Conservation (phyloP, 106 monocot species). For the Triglochin maritima region DNA sequence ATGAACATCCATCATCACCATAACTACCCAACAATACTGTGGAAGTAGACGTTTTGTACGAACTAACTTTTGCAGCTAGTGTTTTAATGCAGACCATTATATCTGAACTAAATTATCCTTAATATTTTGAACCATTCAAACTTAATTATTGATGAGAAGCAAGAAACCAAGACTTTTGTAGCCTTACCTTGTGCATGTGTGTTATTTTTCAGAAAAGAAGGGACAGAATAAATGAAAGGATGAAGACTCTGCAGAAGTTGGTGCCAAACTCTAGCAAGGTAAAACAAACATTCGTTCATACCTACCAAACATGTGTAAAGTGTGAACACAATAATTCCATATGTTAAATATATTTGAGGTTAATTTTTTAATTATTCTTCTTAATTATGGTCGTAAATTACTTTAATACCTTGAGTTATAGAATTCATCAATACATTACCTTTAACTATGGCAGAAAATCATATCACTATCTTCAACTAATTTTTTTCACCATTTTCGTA, state of each 20-base stretch:
- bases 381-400: too few relatives aligned
- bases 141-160: not conserved
- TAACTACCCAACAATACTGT: too few relatives aligned
- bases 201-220: constrained; percentile 59
- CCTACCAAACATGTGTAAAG: too few relatives aligned
- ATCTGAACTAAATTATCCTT: too few relatives aligned
- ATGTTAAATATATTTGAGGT: too few relatives aligned
- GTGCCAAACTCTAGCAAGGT: constrained; percentile 88
- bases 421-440: not conserved
- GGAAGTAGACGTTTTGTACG: too few relatives aligned
- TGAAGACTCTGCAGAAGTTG: constrained; percentile 67
- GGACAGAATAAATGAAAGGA: constrained; percentile 68
- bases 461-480: not conserved
- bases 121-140: too few relatives aligned
- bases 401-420: not conserved
- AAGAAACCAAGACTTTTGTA: not conserved
- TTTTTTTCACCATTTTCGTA: not conserved
- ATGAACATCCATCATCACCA: too few relatives aligned
- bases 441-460: not conserved
- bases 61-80: too few relatives aligned
- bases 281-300: not conserved
- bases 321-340: too few relatives aligned
- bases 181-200: not conserved
- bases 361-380: too few relatives aligned
- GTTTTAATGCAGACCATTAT: too few relatives aligned